Base-by-base conservation (phyloP, 495 filamentous ascomycete species). In the Aspergillus affinis region DNA sequence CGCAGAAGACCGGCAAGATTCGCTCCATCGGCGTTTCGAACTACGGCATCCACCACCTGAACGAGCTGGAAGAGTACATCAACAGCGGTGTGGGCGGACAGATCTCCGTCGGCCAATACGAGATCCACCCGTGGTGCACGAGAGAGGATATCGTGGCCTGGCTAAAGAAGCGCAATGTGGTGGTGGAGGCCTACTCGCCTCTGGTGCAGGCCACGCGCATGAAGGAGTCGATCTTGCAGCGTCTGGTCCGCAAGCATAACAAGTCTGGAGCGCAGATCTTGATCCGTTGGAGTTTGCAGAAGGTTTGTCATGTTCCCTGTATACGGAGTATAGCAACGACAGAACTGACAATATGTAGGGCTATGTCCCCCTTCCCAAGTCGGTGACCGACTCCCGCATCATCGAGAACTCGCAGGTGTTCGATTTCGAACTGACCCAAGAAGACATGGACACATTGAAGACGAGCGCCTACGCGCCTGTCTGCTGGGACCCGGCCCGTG, bases 101-200 rank as follows among this genome's bases (percentile, higher is more conserved):
- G 20, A 81, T 97, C 65, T 86, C 84, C 53, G 90, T 96, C 8
- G 90, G 90, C 12, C 92, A 96, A 71, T 90, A 90, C 67, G 93
- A 97, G 75, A 76, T 97, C 18, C 93, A 98, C 68, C 92, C 93
- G 0, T 96, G 91, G 90, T 84, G 88, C n/a, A 78, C 85, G 4
- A 79, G 93, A 12, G 77, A 78, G 7, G 90, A 94, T 64, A 88
- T 98, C 29, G 85, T 86, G 12, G 78, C 85, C 51, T 96, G 93
- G 89, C 87, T 88, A 63, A 66, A 80, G 58, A 78, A 85, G 67
- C 78, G 87, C 29, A 84, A 85, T 19, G 80, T 93, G 6, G 74
- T 92, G 27, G 74, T 94, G 20, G 81, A 96, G 75, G 93, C 92
- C 2, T 96, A 95, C 68, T 87, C 82, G 53, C 92, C 91, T 1